phyloP scores from a whole-genome alignment of 805 yeast species.

The Saturnispora quitensis region DNA sequence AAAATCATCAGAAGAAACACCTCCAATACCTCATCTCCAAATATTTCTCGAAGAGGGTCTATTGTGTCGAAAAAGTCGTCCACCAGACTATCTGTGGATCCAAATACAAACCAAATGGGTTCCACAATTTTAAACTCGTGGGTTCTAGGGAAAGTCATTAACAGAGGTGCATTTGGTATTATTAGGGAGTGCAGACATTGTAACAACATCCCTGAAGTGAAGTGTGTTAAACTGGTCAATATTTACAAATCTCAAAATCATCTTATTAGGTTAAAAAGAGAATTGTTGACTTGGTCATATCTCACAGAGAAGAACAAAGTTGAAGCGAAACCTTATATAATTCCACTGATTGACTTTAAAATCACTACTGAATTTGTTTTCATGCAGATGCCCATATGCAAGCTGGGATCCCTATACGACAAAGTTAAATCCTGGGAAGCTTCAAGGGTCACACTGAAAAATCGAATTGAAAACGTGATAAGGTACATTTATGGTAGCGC shows the following conservation, averaged over 20 bases:
- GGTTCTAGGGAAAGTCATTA: conserved; percentile 63
- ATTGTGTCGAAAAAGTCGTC: conserved; percentile 14
- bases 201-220: conserved; percentile 12
- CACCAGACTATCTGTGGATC: conserved; percentile 10
- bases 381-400: conserved; percentile 58
- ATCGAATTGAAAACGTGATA: conserved; percentile 20
- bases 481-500: conserved; percentile 45
- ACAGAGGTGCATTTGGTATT: conserved; percentile 87
- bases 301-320: conserved; percentile 15
- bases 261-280: conserved; percentile 54
- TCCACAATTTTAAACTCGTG: conserved; percentile 47
- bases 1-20: conserved; percentile 25
- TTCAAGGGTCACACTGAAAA: conserved; percentile 8
- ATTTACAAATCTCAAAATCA: conserved; percentile 34
- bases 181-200: conserved; percentile 36
- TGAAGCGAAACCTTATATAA: conserved; percentile 53
- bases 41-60: conserved; percentile 6
- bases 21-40: conserved; percentile 8
- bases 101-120: conserved; percentile 50
- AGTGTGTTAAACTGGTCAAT: conserved; percentile 26
- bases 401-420: conserved; percentile 78
- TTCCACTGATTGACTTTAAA: conserved; percentile 52
- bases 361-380: conserved; percentile 54
- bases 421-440: conserved; percentile 58
- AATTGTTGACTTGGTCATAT: conserved; percentile 63